Conservation (phyloP, 2,329 filamentous ascomycete genomes). For the Basipetospora sp. region DNA sequence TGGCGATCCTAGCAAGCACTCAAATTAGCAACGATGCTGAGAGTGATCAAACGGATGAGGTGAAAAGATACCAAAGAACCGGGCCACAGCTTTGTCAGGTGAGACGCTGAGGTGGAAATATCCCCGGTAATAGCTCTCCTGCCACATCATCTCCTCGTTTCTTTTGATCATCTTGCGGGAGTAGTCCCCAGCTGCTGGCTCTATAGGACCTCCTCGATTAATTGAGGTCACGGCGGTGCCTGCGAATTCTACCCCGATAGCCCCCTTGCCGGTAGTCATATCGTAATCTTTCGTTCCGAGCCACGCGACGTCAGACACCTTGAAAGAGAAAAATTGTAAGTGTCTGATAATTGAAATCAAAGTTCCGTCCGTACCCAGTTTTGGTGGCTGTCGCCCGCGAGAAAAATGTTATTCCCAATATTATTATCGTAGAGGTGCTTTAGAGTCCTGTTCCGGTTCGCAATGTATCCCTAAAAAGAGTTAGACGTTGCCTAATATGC, state of each 20-base stretch:
- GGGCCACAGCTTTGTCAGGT: conserved; percentile 42
- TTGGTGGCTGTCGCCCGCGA: conserved; percentile 55
- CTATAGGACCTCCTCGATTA: conserved; percentile 43
- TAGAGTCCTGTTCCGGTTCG: conserved; percentile 58
- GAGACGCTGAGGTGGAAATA: conserved; percentile 52
- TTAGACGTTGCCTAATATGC: background rate
- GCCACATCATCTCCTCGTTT: conserved; percentile 57
- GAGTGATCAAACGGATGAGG: background rate
- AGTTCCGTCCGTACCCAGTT: conserved; percentile 36
- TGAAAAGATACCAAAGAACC: conserved; percentile 39
- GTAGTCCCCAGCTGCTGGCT: conserved; percentile 34
- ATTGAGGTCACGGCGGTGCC: conserved; percentile 51
- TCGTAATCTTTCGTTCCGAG: conserved; percentile 39
- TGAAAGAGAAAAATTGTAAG: no score
- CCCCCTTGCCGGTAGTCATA: conserved; percentile 34
- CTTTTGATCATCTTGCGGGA: conserved; percentile 26
- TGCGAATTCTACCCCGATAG: conserved; percentile 49
- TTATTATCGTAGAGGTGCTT: conserved; percentile 50
- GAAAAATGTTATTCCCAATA: conserved; percentile 58
- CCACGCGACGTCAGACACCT: conserved; percentile 39
- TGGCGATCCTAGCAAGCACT: conserved; percentile 24
- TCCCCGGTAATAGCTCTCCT: conserved; percentile 58
- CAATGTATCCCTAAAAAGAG: conserved; percentile 39
- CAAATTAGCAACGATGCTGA: background rate
- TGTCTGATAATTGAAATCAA: conserved; percentile 1